phyloP scores from a whole-genome alignment of 2,329 filamentous ascomycete species.

The Grosmannia clavigera region DNA sequence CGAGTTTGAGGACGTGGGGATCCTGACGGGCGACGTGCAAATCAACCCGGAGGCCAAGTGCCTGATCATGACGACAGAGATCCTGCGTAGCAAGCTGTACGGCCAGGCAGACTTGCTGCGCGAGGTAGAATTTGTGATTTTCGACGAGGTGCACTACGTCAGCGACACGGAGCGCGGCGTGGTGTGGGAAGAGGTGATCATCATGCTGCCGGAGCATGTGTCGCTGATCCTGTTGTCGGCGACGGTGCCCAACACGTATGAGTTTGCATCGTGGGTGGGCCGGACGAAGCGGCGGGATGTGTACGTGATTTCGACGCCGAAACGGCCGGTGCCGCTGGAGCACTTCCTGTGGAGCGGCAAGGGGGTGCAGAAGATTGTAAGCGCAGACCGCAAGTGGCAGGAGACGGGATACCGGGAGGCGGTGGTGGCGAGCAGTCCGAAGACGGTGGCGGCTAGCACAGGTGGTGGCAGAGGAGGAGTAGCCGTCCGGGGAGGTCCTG shows the following conservation, averaged over 20 bases:
- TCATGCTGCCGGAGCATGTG: conserved; percentile 96
- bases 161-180: conserved; percentile 93
- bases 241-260: conserved; percentile 92
- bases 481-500: conserved; percentile 11
- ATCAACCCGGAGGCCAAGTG: conserved; percentile 97
- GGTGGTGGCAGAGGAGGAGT: not conserved
- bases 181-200: conserved; percentile 99
- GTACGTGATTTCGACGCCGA: conserved; percentile 95
- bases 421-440: conserved; percentile 19
- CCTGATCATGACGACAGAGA: conserved; percentile 98
- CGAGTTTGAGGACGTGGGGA: conserved; percentile 89
- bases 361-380: conserved; percentile 86
- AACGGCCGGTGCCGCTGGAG: conserved; percentile 86
- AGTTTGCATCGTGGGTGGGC: conserved; percentile 97
- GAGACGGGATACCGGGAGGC: conserved; percentile 86
- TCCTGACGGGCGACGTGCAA: conserved; percentile 93
- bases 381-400: conserved; percentile 80
- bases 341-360: conserved; percentile 96
- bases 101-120: conserved; percentile 89
- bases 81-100: conserved; percentile 95
- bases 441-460: not conserved
- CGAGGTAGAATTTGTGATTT: conserved; percentile 97
- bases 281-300: conserved; percentile 98
- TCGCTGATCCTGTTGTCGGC: conserved; percentile 90
- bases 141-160: conserved; percentile 97